Evolutionary conservation across 1,139 yeast species (phyloP).

Genomic region (Kodamaea ohmeri): DNA sequence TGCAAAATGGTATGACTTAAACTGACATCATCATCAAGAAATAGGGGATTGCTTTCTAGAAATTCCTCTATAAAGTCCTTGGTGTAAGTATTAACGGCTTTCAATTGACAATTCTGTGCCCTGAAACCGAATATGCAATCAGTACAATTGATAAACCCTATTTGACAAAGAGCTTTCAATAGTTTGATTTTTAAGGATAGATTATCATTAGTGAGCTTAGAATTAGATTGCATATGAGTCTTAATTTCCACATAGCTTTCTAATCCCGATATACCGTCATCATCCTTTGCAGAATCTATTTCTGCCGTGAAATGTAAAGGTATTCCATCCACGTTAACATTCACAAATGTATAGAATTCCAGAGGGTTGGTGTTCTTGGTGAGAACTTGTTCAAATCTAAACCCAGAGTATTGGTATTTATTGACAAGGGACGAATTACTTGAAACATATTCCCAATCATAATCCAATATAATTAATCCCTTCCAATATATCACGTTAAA

Average conservation of each 20-base stretch:
- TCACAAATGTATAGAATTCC: constrained; percentile 20
- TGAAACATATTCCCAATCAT: constrained; percentile 19
- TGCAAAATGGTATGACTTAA: constrained; percentile 17
- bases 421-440: constrained; percentile 6
- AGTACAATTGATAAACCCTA: constrained; percentile 19
- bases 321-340: constrained; percentile 14
- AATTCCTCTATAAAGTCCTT: constrained; percentile 16
- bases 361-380: constrained; percentile 13
- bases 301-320: constrained; percentile 25
- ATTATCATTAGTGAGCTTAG: constrained; percentile 9
- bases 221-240: constrained; percentile 18
- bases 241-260: constrained; percentile 24
- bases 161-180: constrained; percentile 23
- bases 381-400: constrained; percentile 23
- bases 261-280: constrained; percentile 13
- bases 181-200: constrained; percentile 13
- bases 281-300: constrained; percentile 20
- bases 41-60: constrained; percentile 16
- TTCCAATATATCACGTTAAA: constrained; percentile 24
- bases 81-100: constrained; percentile 20
- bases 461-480: constrained; percentile 21
- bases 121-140: constrained; percentile 23
- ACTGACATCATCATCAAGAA: constrained; percentile 13
- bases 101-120: constrained; percentile 18
- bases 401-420: constrained; percentile 23